These are phyloP conservation scores for Cardiospermum halicacabum DNA, from an alignment of 345 rosid genomes.

Conservation along the genomic window DNA sequence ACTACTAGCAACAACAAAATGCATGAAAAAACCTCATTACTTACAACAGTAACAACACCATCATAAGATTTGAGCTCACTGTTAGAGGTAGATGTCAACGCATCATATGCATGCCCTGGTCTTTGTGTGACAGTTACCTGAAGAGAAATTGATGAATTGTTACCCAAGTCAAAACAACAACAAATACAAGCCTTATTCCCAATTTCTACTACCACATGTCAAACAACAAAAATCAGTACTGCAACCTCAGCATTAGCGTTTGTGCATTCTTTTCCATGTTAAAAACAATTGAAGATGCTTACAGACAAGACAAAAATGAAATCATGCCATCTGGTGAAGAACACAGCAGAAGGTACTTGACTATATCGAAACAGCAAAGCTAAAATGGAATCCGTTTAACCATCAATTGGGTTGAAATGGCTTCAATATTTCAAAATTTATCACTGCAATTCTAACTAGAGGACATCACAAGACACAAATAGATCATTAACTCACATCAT, in stretches of 20 bases:
- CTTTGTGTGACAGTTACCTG: conserved; percentile 81
- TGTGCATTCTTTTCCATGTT: background rate
- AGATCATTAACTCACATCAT: background rate
- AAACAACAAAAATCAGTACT: background rate
- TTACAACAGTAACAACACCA: conserved; percentile 85
- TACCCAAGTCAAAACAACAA: too few relatives aligned
- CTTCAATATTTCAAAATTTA: background rate
- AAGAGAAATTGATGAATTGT: conserved; percentile 16
- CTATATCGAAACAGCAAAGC: too few relatives aligned
- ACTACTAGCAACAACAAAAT: conserved; percentile 4
- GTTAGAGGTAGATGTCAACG: conserved; percentile 49
- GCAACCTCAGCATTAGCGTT: background rate
- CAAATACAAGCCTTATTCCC: too few relatives aligned
- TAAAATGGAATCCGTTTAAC: background rate
- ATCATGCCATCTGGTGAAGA: background rate
- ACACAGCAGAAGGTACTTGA: background rate
- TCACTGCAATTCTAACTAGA: background rate
- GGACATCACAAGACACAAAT: background rate
- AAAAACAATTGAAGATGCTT: background rate
- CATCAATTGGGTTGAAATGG: background rate
- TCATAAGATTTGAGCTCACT: conserved; percentile 66
- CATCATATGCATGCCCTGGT: conserved; percentile 86
- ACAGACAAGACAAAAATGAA: conserved; percentile 4
- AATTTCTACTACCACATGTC: background rate
- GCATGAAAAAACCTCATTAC: conserved; percentile 20